Conservation (phyloP, 768 basidiomycete genomes). For the Rubroboletus pulcherrimus region DNA sequence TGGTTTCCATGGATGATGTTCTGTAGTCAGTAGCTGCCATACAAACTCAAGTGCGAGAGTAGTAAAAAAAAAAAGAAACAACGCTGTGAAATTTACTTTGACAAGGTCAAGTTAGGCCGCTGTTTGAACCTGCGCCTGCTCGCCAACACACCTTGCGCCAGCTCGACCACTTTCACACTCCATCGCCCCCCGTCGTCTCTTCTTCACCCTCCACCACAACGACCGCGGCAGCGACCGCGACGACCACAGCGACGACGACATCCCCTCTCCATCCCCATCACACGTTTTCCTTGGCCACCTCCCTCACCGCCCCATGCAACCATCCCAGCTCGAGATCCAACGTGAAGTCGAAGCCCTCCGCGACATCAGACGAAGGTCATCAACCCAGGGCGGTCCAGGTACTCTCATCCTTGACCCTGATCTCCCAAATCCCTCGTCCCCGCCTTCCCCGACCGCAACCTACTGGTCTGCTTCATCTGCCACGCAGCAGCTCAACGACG, state of each 20-base stretch:
- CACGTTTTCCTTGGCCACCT: constrained; percentile 12
- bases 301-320: constrained; percentile 47
- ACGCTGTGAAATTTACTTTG: constrained; percentile 14
- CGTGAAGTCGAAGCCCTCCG: constrained; percentile 83
- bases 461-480: constrained; percentile 44
- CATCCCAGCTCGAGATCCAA: constrained; percentile 80
- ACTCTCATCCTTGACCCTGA: constrained; percentile 88
- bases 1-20: constrained; percentile 15
- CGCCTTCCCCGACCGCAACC: constrained; percentile 51
- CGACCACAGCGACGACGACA: constrained; percentile 9
- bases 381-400: constrained; percentile 68
- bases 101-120: background rate
- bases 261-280: constrained; percentile 5
- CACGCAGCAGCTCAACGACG: constrained; percentile 38
- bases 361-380: constrained; percentile 81
- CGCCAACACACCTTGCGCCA: constrained; percentile 1
- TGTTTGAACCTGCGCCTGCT: background rate
- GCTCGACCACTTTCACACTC: background rate
- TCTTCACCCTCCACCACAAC: constrained; percentile 1
- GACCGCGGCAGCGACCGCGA: constrained; percentile 6
- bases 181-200: background rate
- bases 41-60: background rate
- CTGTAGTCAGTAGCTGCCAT: constrained; percentile 14
- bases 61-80: background rate
- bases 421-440: constrained; percentile 71